Conservation (phyloP, 148 eudicot species). For the Pharnaceum exiguum region DNA sequence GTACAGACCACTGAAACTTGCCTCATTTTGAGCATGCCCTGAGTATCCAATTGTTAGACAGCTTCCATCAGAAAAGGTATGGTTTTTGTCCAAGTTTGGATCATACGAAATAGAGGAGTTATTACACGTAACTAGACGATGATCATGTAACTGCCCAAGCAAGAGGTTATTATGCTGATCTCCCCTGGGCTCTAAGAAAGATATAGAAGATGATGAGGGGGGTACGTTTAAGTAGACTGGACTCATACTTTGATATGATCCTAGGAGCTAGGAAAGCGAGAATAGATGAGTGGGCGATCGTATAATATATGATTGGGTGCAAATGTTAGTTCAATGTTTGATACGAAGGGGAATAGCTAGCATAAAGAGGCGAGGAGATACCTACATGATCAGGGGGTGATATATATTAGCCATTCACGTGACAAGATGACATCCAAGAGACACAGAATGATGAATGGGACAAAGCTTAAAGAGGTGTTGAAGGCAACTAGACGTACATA, state of each 20-base stretch:
- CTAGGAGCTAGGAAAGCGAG: not conserved
- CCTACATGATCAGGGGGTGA: constrained; percentile 1
- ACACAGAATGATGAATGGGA: constrained; percentile 21
- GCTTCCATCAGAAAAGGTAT: constrained; percentile 9
- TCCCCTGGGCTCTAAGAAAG: constrained; percentile 22
- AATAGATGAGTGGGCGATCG: not conserved
- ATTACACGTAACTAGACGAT: constrained; percentile 3
- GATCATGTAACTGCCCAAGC: constrained; percentile 21
- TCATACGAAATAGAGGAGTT: constrained; percentile 6
- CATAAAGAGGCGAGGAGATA: not conserved
- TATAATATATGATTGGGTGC: too few species aligned
- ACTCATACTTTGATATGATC: constrained; percentile 14
- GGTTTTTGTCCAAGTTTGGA: not conserved
- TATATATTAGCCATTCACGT: constrained; percentile 27
- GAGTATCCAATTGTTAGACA: constrained; percentile 20
- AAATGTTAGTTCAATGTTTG: too few species aligned
- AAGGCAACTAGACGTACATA: constrained; percentile 32
- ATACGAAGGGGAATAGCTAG: too few species aligned
- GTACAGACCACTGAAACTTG: not conserved
- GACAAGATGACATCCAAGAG: constrained; percentile 20
- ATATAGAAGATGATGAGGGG: constrained; percentile 20
- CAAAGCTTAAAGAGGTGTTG: constrained; percentile 29
- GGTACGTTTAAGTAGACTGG: constrained; percentile 25
- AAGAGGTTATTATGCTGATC: constrained; percentile 20
- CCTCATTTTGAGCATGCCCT: constrained; percentile 16